Evolutionary conservation across 1,284 basidiomycete genomes (phyloP), one percentile per base, ranked within the genome.

Genomic region (Ceratobasidium sp.): DNA sequence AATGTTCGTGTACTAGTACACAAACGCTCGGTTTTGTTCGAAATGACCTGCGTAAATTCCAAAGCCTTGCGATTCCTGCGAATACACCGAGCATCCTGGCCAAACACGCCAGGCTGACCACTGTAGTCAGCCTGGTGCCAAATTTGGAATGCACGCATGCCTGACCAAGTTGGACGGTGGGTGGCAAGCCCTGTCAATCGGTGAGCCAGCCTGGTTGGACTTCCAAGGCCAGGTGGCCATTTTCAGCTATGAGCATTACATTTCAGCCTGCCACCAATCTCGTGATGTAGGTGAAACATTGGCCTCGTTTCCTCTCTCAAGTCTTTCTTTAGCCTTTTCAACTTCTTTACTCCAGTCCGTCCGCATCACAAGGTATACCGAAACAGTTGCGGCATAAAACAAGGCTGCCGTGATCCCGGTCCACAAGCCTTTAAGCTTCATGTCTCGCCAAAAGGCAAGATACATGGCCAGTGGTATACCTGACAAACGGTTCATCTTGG

Each of bases 341-440:
- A 65, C 71, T 33, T 74, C 71, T 33, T n/a, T 64, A 4, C 48
- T 33, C 71, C 71, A 74, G 23, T 62, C 33, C 17, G 61, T 74
- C 40, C 61, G 42, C 1, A 48, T 38, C n/a, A 74, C 71, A 33
- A 46, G 57, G 23, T 65, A 74, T 23, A 65, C 61, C 7, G 71
- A 74, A 15, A 65, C 71, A n/a, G 52, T 52, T 54, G 71, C 42
- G 5, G 71, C 71, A 54, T 74, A 74, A 38, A 74, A 74, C 10
- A 74, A 26, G 3, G 71, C 71, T 5, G 71, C 59, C 4, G 71
- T 74, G 44, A 74, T 74, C 28, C 71, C 61, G 26, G 38, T 44
- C 71, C 71, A 74, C 40, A 74, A 38, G 7, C 71, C 71, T 42
- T 74, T 62, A 46, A 74, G 61, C 40, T 74, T 57, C 71, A 74